Percentiles rank a stretch among this genome's conserved stretches.
phyloP scores from a whole-genome alignment of 805 yeast genomes.

The Starmerella tilneyi region DNA sequence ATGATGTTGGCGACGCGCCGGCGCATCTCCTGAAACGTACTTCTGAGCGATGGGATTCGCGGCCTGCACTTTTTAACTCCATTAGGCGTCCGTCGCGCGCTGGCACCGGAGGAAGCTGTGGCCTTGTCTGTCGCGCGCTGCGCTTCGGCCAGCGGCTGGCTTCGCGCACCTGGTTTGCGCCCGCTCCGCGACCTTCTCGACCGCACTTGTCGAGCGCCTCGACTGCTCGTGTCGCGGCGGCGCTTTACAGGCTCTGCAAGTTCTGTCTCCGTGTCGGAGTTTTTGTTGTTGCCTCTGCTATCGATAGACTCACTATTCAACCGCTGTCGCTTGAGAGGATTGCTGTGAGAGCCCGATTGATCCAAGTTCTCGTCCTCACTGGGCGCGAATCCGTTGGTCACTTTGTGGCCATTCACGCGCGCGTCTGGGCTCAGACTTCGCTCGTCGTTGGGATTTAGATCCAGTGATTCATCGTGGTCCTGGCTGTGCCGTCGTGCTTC shows the following conservation, averaged over 20 bases:
- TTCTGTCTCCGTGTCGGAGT: background rate
- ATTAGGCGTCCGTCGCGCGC: conserved; percentile 5
- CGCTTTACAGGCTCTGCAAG: background rate
- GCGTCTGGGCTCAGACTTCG: too few relatives aligned
- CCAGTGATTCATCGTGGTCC: background rate
- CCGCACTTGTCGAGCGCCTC: background rate
- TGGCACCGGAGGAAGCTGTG: background rate
- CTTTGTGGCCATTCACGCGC: too few relatives aligned
- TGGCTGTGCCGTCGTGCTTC: conserved; percentile 16
- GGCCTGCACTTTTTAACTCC: conserved; percentile 37
- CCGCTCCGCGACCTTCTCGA: background rate
- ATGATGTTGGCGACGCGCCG: conserved; percentile 80
- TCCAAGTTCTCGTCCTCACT: background rate
- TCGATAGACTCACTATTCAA: background rate
- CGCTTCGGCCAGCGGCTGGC: background rate
- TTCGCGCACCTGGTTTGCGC: background rate
- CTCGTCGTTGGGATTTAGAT: background rate
- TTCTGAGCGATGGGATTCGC: conserved; percentile 64
- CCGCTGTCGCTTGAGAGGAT: background rate
- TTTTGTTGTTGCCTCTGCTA: background rate
- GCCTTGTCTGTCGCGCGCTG: background rate
- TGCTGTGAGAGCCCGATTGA: background rate
- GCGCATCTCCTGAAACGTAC: conserved; percentile 72
- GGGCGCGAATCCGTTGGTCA: too few relatives aligned
- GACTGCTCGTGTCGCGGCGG: background rate